Evolutionary conservation across 306 rosid species (phyloP), one percentile per base, ranked within the genome.

Genomic region (Vigna mungo): DNA sequence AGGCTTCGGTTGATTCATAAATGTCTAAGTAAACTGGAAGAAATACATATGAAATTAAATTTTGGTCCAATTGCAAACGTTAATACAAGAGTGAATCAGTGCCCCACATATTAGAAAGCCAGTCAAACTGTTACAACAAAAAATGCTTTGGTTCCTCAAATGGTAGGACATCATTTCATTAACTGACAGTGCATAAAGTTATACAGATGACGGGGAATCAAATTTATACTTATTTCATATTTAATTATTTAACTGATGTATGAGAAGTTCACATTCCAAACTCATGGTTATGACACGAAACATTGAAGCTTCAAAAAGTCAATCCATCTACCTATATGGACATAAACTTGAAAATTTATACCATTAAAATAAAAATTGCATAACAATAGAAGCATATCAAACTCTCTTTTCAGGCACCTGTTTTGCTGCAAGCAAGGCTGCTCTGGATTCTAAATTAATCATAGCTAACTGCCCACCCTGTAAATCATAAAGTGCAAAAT

Each of bases 381-480:
- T 51, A 62, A 69, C 14, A 49, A 36, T 52, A 79, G 59, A 83
- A 69, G 46, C 71, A 79, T 15, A 63, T 54, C 59, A 75, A 68
- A 48, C 36, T 56, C 23, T 59, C 18, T 5, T 18, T 56, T 34
- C 48, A 67, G 14, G 81, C 76, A 94, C 97, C 94, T 92, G 91
- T 86, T 85, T 90, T 71, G 98, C 98, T 43, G 89, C 96, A 72
- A 94, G 96, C 88, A 94, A 81, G 77, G 97, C 98, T 16, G 87
- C 91, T 88, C 91, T 80, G 60, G 98, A 88, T 82, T 94, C 98
- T 25, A 94, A 80, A 87, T 92, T 92, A 75, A 89, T 83, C 75
- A 86, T 83, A 55, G 93, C 93, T 69, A 92, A 77, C 51, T 94
- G 96, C 63, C 98, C 98, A 78, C 97, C 96, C 98, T 94, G 86